phyloP scores from a whole-genome alignment of 202 grass and related monocot genomes.

The Cymbopogon flexuosus region DNA sequence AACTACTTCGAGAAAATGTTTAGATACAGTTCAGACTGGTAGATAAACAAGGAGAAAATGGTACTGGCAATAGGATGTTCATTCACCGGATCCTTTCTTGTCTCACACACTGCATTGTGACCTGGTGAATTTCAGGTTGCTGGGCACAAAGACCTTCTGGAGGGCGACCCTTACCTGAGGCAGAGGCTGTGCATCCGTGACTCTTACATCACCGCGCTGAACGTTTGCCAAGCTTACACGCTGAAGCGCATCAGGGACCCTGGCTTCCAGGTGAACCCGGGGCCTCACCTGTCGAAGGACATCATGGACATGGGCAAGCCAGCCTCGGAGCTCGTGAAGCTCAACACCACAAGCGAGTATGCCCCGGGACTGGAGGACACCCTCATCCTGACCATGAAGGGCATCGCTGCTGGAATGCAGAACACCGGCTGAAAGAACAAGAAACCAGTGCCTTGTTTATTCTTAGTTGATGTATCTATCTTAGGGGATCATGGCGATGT shows the following conservation, averaged over 20 bases:
- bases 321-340: conserved; percentile 62
- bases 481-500: background rate
- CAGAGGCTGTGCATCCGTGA: conserved; percentile 79
- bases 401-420: conserved; percentile 90
- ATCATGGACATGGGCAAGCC: conserved; percentile 48
- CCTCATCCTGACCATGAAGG: conserved; percentile 96
- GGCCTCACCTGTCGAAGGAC: conserved; percentile 73
- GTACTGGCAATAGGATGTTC: background rate
- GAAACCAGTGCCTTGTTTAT: background rate
- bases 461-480: background rate
- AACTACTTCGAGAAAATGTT: background rate
- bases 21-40: background rate
- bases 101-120: background rate
- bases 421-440: conserved; percentile 67
- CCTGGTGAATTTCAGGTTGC: conserved; percentile 50
- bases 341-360: conserved; percentile 79
- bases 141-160: conserved; percentile 80
- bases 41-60: background rate
- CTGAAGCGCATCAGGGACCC: conserved; percentile 83
- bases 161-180: conserved; percentile 85
- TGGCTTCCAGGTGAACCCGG: conserved; percentile 48
- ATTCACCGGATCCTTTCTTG: background rate
- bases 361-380: conserved; percentile 86
- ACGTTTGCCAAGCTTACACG: conserved; percentile 80
- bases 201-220: conserved; percentile 76